Evolutionary conservation across 192 early-diverging fungal genomes (phyloP).

Genomic region (Physocladia obscura): DNA sequence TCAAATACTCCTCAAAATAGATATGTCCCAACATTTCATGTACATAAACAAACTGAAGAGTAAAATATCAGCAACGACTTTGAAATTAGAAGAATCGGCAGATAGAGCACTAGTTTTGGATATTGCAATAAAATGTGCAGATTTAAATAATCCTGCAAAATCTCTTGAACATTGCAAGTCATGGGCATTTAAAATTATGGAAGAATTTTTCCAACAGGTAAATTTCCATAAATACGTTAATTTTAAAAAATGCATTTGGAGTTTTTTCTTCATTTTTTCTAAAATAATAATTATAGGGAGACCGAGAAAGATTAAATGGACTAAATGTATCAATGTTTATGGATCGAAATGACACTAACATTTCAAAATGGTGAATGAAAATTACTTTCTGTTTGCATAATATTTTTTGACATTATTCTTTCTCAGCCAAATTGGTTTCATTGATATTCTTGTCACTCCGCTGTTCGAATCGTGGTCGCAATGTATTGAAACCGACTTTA

Average conservation of each 20-base stretch:
- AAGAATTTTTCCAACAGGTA: slow-evolving; percentile 61
- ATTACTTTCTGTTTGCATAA: background rate
- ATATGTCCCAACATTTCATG: slow-evolving; percentile 59
- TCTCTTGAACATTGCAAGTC: slow-evolving; percentile 36
- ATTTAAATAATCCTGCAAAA: slow-evolving; percentile 59
- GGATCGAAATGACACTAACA: slow-evolving; percentile 57
- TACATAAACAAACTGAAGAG: slow-evolving; percentile 64
- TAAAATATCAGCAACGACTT: slow-evolving; percentile 46
- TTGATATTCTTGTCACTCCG: slow-evolving; percentile 56
- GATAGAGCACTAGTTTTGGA: slow-evolving; percentile 52
- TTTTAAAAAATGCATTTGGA: background rate
- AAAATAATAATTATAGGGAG: slow-evolving; percentile 40
- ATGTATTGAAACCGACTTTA: slow-evolving; percentile 47
- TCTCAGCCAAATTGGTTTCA: slow-evolving; percentile 59
- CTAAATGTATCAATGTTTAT: slow-evolving; percentile 62
- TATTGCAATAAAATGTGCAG: slow-evolving; percentile 61
- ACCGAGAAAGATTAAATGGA: slow-evolving; percentile 49
- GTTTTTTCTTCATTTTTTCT: background rate
- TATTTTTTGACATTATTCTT: background rate
- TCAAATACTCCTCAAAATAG: slow-evolving; percentile 17
- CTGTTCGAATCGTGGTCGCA: slow-evolving; percentile 53
- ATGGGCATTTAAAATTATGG: slow-evolving; percentile 57
- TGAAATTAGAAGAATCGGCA: slow-evolving; percentile 47
- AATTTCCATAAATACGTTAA: background rate
- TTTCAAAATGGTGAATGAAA: slow-evolving; percentile 56